These are phyloP conservation scores for Canavalia gladiata DNA, from an alignment of 306 rosid species.

Conservation along the genomic window DNA sequence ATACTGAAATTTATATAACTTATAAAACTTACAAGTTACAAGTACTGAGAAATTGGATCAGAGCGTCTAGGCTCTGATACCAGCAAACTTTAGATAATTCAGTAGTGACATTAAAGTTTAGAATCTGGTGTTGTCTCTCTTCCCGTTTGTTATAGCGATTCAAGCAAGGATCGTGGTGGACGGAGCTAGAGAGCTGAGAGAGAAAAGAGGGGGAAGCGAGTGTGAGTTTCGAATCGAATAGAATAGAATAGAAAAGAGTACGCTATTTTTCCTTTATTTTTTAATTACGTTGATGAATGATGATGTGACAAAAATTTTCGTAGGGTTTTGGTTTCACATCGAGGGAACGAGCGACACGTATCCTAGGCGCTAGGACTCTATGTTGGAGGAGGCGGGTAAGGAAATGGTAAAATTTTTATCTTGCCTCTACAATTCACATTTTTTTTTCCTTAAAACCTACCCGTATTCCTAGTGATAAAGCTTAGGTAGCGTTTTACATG, in stretches of 20 bases:
- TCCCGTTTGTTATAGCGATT: background rate
- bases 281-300: background rate
- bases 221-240: conserved; percentile 5
- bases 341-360: background rate
- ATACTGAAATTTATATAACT: too few relatives aligned
- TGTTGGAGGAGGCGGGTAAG: background rate
- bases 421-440: too few relatives aligned
- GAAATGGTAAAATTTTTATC: background rate
- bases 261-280: background rate
- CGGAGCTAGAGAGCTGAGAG: background rate
- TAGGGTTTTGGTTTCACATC: conserved; percentile 3
- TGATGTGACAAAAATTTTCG: background rate
- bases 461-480: too few relatives aligned
- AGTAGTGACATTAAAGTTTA: too few relatives aligned
- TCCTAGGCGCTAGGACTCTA: background rate
- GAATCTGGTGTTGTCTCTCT: background rate
- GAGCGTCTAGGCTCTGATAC: too few relatives aligned
- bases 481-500: too few relatives aligned
- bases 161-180: background rate
- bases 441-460: too few relatives aligned
- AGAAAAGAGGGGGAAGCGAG: background rate
- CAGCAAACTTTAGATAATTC: too few relatives aligned
- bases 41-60: too few relatives aligned
- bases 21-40: too few relatives aligned
- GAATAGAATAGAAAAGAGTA: background rate